Conservation (phyloP, 192 early-diverging fungal genomes). For the Powellomyces hirtus region DNA sequence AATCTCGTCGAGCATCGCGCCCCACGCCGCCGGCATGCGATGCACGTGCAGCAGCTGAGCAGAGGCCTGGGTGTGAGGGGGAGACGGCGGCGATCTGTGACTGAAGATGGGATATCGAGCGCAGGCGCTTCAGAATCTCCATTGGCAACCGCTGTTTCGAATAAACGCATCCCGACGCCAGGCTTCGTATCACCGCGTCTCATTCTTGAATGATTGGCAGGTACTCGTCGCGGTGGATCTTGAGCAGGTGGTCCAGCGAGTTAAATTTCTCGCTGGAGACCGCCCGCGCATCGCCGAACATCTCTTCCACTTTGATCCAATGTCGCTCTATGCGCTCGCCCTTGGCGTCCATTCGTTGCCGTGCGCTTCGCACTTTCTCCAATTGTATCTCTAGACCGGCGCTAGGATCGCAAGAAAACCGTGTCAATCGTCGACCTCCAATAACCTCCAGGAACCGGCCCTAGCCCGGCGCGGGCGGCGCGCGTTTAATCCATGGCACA, state of each 20-base stretch:
- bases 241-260: slow-evolving; percentile 36
- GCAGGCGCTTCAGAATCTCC: slow-evolving; percentile 32
- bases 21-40: slow-evolving; percentile 54
- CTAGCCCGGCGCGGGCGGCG: too few species aligned
- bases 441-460: too few species aligned
- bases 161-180: slow-evolving; percentile 16
- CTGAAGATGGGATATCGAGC: slow-evolving; percentile 35
- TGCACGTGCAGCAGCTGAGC: slow-evolving; percentile 49
- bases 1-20: slow-evolving; percentile 47
- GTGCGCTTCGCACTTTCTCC: slow-evolving; percentile 6
- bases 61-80: slow-evolving; percentile 40
- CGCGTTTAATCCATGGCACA: too few species aligned
- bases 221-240: slow-evolving; percentile 42
- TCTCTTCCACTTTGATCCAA: slow-evolving; percentile 29
- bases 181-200: slow-evolving; percentile 22
- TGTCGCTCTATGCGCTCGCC: slow-evolving; percentile 30
- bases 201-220: slow-evolving; percentile 29
- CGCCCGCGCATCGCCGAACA: slow-evolving; percentile 23
- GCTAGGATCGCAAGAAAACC: too few species aligned
- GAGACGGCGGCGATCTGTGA: slow-evolving; percentile 30
- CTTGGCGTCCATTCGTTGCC: slow-evolving; percentile 13
- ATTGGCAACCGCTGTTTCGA: slow-evolving; percentile 24
- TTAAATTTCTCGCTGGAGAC: slow-evolving; percentile 24
- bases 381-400: slow-evolving; percentile 16
- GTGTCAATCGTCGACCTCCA: too few species aligned